A percentile compares a stretch with the other conserved stretches of the same genome.
phyloP scores from a whole-genome alignment of 176 grass and related monocot species.

The Saccharum spontaneum region DNA sequence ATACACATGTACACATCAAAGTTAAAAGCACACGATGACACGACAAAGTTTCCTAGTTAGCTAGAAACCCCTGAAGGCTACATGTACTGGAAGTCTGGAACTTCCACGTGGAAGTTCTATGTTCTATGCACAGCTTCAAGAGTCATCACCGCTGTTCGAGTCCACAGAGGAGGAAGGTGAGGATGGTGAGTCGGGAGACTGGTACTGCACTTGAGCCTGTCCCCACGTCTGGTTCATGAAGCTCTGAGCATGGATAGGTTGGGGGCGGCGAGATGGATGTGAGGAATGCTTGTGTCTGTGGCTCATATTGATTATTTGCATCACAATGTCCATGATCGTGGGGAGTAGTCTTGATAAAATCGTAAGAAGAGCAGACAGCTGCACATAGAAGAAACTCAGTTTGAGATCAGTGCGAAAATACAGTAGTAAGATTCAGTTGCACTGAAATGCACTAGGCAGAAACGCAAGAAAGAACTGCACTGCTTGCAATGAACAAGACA shows the following conservation, averaged over 20 bases:
- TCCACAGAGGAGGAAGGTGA: constrained; percentile 12
- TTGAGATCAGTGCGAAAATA: not conserved
- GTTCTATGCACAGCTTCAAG: constrained; percentile 3
- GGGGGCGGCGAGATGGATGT: not conserved
- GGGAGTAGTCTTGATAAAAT: constrained; percentile 55
- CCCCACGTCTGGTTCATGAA: constrained; percentile 16
- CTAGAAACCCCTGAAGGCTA: not conserved
- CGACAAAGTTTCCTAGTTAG: not conserved
- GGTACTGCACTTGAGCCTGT: not conserved
- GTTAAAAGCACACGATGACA: not conserved
- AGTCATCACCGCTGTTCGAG: constrained; percentile 9
- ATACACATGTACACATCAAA: not conserved
- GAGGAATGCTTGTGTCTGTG: constrained; percentile 8
- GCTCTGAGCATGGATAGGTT: not conserved
- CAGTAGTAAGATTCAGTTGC: not conserved
- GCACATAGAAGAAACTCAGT: constrained; percentile 27
- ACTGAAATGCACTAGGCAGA: not conserved
- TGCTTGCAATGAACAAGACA: not conserved
- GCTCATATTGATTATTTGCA: not conserved
- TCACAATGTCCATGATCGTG: constrained; percentile 53
- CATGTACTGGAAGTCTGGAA: not conserved
- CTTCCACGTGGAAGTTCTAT: not conserved
- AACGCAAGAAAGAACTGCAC: not conserved
- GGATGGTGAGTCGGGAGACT: constrained; percentile 1
- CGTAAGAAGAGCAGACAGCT: constrained; percentile 60